Conservation (phyloP, 2,329 filamentous ascomycete species). For the Cadophora gregata region DNA sequence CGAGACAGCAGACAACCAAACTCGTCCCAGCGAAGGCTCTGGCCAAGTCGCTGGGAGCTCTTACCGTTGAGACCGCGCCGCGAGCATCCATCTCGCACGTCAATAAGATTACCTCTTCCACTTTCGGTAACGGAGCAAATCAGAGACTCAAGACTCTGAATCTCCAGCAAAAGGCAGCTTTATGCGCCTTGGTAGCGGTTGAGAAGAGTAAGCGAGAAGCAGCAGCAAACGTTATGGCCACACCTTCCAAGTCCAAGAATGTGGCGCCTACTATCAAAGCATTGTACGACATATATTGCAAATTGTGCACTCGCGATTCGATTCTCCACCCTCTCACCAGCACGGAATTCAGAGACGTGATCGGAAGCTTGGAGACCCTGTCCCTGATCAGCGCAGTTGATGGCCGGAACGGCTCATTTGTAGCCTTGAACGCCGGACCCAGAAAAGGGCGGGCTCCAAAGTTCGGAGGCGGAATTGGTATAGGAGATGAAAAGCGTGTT, state of each 20-base stretch:
- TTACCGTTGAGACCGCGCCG: slow-evolving; percentile 82
- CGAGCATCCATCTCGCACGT: slow-evolving; percentile 89
- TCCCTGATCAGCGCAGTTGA: slow-evolving; percentile 76
- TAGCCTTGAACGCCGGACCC: slow-evolving; percentile 66
- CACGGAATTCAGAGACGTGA: slow-evolving; percentile 93
- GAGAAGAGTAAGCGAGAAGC: slow-evolving; percentile 72
- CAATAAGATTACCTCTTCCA: slow-evolving; percentile 86
- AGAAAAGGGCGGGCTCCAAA: slow-evolving; percentile 68
- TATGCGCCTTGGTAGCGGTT: slow-evolving; percentile 87
- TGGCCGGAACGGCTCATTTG: slow-evolving; percentile 72
- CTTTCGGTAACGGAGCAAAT: slow-evolving; percentile 86
- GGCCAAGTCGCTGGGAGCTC: slow-evolving; percentile 54
- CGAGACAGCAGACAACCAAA: slow-evolving; percentile 47
- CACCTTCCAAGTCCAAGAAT: slow-evolving; percentile 66
- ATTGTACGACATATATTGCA: slow-evolving; percentile 83
- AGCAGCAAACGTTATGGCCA: slow-evolving; percentile 51
- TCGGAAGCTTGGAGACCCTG: slow-evolving; percentile 86
- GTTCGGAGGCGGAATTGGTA: slow-evolving; percentile 53
- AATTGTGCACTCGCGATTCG: slow-evolving; percentile 85
- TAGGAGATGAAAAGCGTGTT: slow-evolving; percentile 76
- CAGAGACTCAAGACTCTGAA: slow-evolving; percentile 89
- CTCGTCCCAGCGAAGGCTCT: slow-evolving; percentile 48
- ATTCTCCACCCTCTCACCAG: slow-evolving; percentile 86
- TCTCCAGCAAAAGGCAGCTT: slow-evolving; percentile 92
- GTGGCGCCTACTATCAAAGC: slow-evolving; percentile 82